Evolutionary conservation across 164 flowering plant species (phyloP), one percentile per base, ranked within the genome.

Genomic region (Santalum album): DNA sequence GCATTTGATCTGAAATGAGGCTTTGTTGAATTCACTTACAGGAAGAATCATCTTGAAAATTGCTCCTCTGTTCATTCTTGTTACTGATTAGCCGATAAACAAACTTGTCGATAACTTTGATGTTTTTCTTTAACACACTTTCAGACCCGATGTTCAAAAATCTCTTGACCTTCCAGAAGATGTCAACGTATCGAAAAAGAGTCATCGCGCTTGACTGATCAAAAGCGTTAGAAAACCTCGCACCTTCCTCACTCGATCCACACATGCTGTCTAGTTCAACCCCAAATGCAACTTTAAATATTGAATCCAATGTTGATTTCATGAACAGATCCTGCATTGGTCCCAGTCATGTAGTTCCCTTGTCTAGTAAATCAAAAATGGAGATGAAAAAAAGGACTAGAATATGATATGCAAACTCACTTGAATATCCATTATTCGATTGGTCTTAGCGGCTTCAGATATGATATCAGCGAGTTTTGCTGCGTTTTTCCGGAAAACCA

Each of bases 241-340:
- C 43, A 12, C 80, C 78, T 59, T 75, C 84, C 56, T 75, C 78
- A 55, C 36, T 72, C 20, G 84, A 69, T 21, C 86, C 86, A 55
- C 73, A 69, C 78, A 82, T 69, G 65, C 67, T 72, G 61, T 79
- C 81, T 17, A 82, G 67, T 42, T 84, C 90, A 56, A 77, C 60
- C 5, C 91, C 96, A 54, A 87, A 82, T 23, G 74, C 84, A 51
- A 87, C 90, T 60, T 72, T 73, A 71, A 79, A 82, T 43, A 87
- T 78, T 0, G 96, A 87, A 58, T 87, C 96, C 52, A 87, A 42
- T 9, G 83, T 78, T 7, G 84, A 69, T 57, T 73, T 83, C 91
- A 82, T 81, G 16, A 82, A 77, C 29, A 84, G 64, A 45, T 79
- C 86, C 91, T 87, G 63, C 49, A 47, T 27, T 24, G 2, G 2